Base-by-base conservation (phyloP, 2,329 filamentous ascomycete species). In the Botrytis sinoallii region DNA sequence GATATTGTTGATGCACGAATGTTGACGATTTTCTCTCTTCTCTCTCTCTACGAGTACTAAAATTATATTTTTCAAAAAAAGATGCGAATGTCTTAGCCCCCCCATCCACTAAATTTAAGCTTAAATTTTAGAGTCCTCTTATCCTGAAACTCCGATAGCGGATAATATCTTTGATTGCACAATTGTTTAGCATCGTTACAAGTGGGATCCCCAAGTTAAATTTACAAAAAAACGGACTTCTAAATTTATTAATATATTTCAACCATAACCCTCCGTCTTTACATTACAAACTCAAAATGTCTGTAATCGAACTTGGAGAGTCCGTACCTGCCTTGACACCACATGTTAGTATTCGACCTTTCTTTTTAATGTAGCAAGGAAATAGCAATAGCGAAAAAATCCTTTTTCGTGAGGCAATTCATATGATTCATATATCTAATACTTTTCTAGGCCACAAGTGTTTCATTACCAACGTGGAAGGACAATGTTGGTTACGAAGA, bases 401-500 rank as follows among this genome's bases (percentile, higher is more conserved):
- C 16, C 32, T 60, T 60, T 55, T 14, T 20, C 73, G 32, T 74
- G 71, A 76, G 60, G 75, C 75, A 75, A 38, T n/a, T 29, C 38
- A 40, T 18, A 32, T 57, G 55, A 46, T 61, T 20, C 61, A 40
- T 63, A 18, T 55, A 12, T 64, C 55, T 35, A 66, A 72, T 38
- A 35, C 42, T 60, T 32, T n/a, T n/a, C 67, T 65, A 98, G 95
- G 96, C 95, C 77, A 93, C 98, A 77, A 98, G 95, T 82, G 95
- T 98, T 60, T 98, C 96, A 25, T 85, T 99, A 40, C 96, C 96
- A 57, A 97, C 94, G 84, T 99, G 96, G 96, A 88, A 87, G 77
- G 87, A 94, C 77, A 98, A 97, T 79, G 86, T 99, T 57, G 95
- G 90, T 59, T 99, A 99, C 81, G 96, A 99, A 82, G 94, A 99